Evolutionary conservation across 306 rosid species (phyloP), one percentile per base, ranked within the genome.

Genomic region (Cucurbita pepo): DNA sequence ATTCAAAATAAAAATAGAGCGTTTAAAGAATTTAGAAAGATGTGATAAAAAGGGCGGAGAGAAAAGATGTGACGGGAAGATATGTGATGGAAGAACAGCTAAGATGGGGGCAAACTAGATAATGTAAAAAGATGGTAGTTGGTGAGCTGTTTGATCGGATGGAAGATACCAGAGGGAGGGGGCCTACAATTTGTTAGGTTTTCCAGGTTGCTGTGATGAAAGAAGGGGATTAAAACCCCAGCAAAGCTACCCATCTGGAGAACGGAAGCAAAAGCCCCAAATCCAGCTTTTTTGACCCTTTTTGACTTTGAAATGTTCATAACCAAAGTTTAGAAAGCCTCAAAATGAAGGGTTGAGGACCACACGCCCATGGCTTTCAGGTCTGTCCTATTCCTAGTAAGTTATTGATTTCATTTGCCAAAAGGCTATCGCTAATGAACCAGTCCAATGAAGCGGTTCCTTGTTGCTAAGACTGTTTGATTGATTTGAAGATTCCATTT

Each of bases 61-160:
- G 71, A 43, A 43, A 54, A 63, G 71, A 64, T 64, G 53, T 45
- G 55, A 66, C 40, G 34, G 54, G 53, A 66, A 44, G 72, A 67
- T 21, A 43, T 41, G 72, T 67, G 72, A 67, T 67, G 55, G 43
- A 69, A 30, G 57, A 69, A 69, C 73, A 48, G 73, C 73, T 69
- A 69, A 69, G 73, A 50, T n/a, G 47, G 18, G 8, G 56, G 22
- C 73, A 69, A 48, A 69, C 22, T 22, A 69, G 40, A 69, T 69
- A 69, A 25, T 47, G 57, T 25, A 69, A 47, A 57, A 48, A 48
- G 73, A 69, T 69, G 73, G 71, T 55, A 55, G 79, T 44, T 61
- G 76, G 73, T 70, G 69, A 70, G 77, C 43, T 69, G 76, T 70
- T 74, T 67, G 66, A 22, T 65, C 71, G 38, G 50, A 74, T 48